Evolutionary conservation across 768 basidiomycete species (phyloP).

Genomic region (Amanita pallidorosea): DNA sequence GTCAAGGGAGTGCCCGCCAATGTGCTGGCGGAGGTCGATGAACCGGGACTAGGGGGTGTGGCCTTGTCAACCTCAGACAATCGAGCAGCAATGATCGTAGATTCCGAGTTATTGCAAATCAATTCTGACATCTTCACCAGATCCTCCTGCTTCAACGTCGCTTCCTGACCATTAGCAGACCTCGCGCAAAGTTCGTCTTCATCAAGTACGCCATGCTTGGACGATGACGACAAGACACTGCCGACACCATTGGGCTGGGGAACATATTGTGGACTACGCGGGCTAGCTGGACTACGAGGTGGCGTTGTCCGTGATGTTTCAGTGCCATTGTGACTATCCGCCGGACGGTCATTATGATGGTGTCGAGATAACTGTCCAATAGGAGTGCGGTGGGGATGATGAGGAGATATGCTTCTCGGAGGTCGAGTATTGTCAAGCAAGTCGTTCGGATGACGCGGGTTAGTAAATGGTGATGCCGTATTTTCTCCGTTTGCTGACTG

Average conservation of each 20-base stretch:
- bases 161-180: constrained; percentile 10
- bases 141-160: constrained; percentile 15
- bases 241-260: constrained; percentile 6
- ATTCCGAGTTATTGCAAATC: constrained; percentile 9
- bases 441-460: constrained; percentile 4
- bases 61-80: constrained; percentile 2
- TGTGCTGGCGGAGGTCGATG: constrained; percentile 6
- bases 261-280: constrained; percentile 31
- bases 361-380: constrained; percentile 6
- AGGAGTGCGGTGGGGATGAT: constrained; percentile 19
- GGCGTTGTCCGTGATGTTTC: constrained; percentile 38
- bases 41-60: constrained; percentile 1
- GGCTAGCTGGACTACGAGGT: constrained; percentile 54
- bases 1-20: constrained; percentile 4
- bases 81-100: constrained; percentile 3
- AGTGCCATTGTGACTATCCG: constrained; percentile 25
- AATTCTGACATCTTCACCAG: constrained; percentile 12
- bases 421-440: constrained; percentile 13
- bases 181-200: constrained; percentile 5
- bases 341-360: constrained; percentile 15
- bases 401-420: constrained; percentile 24
- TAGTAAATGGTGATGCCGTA: constrained; percentile 22
- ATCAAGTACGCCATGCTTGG: constrained; percentile 2
- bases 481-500: constrained; percentile 50
- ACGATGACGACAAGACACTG: background rate